Evolutionary conservation across 192 early-diverging fungal genomes (phyloP).

Genomic region (Cetraspora pellucida): DNA sequence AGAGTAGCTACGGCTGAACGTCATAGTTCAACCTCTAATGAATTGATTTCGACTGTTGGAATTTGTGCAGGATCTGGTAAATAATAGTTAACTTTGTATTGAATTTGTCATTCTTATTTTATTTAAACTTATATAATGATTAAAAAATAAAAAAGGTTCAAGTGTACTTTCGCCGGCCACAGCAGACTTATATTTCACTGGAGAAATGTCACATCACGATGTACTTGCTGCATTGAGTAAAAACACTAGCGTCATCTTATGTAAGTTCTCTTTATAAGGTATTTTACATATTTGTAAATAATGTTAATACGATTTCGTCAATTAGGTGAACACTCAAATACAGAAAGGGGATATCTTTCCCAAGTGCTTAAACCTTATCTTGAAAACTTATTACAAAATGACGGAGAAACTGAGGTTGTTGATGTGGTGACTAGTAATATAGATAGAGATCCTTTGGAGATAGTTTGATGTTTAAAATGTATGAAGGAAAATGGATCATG

Average conservation of each 20-base stretch:
- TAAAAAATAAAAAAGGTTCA: slow-evolving; percentile 44
- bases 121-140: neutral
- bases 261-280: slow-evolving; percentile 33
- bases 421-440: slow-evolving; percentile 69
- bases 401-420: slow-evolving; percentile 49
- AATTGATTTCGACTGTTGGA: slow-evolving; percentile 72
- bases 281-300: neutral
- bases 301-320: neutral
- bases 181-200: slow-evolving; percentile 87
- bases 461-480: slow-evolving; percentile 44
- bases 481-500: too few species aligned
- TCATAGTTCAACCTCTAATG: slow-evolving; percentile 42
- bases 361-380: slow-evolving; percentile 65
- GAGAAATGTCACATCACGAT: slow-evolving; percentile 96
- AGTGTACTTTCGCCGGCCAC: slow-evolving; percentile 59
- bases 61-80: slow-evolving; percentile 91
- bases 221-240: slow-evolving; percentile 79
- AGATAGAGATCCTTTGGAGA: slow-evolving; percentile 79
- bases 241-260: slow-evolving; percentile 81
- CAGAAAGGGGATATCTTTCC: slow-evolving; percentile 83
- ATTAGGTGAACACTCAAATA: slow-evolving; percentile 86
- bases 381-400: slow-evolving; percentile 52
- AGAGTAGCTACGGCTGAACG: slow-evolving; percentile 70
- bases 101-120: neutral
- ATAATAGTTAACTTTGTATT: slow-evolving; percentile 29